Conservation (phyloP, 192 early-diverging fungal species). For the Glomus cerebriforme region DNA sequence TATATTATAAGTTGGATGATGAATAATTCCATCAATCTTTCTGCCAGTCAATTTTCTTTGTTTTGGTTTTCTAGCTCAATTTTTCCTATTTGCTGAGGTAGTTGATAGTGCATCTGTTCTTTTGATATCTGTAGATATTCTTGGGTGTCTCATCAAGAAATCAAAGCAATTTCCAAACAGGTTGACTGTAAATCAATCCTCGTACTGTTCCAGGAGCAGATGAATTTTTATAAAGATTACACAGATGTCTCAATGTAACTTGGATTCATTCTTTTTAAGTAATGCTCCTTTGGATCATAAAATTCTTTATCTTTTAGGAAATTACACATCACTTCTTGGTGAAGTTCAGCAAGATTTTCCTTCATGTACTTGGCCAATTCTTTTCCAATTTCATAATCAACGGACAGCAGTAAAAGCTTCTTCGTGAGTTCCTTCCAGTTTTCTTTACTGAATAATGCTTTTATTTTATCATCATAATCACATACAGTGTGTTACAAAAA, state of each 20-base stretch:
- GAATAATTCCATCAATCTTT: slow-evolving; percentile 26
- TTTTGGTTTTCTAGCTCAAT: slow-evolving; percentile 6
- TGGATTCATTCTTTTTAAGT: slow-evolving; percentile 24
- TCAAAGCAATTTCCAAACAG: slow-evolving; percentile 23
- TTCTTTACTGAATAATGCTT: slow-evolving; percentile 11
- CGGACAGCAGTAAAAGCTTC: too few species aligned
- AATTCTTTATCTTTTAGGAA: slow-evolving; percentile 9
- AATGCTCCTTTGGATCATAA: slow-evolving; percentile 26
- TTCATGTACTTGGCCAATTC: slow-evolving; percentile 12
- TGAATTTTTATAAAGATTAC: slow-evolving; percentile 23
- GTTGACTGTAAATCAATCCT: slow-evolving; percentile 26
- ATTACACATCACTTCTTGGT: slow-evolving; percentile 20
- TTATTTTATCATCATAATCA: too few species aligned
- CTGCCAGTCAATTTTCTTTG: slow-evolving; percentile 27
- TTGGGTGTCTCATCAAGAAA: slow-evolving; percentile 26
- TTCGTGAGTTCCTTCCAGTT: not conserved
- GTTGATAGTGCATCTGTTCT: slow-evolving; percentile 25
- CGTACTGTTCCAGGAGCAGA: slow-evolving; percentile 3
- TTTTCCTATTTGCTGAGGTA: slow-evolving; percentile 29
- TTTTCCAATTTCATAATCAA: too few species aligned
- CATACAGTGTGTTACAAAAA: too few species aligned
- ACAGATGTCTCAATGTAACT: slow-evolving; percentile 6
- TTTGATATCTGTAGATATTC: slow-evolving; percentile 26
- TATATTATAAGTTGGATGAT: slow-evolving; percentile 27
- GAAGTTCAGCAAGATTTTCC: slow-evolving; percentile 15